Percentiles rank a stretch among this genome's conserved stretches.
Evolutionary conservation across 75 land plant species (phyloP).

Genomic region (Sequoia sempervirens): DNA sequence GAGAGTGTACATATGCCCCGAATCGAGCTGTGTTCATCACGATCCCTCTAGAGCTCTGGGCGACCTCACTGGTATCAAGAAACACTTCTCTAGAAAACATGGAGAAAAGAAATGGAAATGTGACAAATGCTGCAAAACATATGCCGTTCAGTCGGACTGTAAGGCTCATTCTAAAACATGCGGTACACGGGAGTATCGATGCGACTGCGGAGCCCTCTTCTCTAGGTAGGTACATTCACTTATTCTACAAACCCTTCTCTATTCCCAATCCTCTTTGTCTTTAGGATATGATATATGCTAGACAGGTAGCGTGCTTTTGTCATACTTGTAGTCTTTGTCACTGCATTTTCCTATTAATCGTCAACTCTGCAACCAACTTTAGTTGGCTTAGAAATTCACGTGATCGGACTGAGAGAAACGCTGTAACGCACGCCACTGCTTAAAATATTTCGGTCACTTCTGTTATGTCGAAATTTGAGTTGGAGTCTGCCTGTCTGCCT

Average conservation of each 20-base stretch:
- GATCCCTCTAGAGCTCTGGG: slow-evolving; percentile 65
- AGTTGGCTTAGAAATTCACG: background rate
- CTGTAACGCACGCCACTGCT: background rate
- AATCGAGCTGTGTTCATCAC: slow-evolving; percentile 61
- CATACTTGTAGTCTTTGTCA: background rate
- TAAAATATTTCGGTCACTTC: background rate
- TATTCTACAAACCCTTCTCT: background rate
- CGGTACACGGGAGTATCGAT: slow-evolving; percentile 64
- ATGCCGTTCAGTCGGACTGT: slow-evolving; percentile 74
- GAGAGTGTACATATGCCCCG: slow-evolving; percentile 67
- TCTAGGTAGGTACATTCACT: slow-evolving; percentile 35
- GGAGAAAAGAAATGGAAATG: slow-evolving; percentile 81
- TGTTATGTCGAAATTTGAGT: background rate
- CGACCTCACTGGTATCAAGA: slow-evolving; percentile 71
- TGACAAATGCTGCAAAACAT: slow-evolving; percentile 65
- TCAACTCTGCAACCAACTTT: background rate
- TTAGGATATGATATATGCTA: background rate
- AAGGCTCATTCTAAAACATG: slow-evolving; percentile 69
- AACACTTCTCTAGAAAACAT: slow-evolving; percentile 65
- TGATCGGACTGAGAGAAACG: background rate
- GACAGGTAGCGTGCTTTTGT: background rate
- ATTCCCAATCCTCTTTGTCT: background rate
- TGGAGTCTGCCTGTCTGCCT: background rate
- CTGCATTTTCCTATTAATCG: background rate
- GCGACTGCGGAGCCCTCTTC: slow-evolving; percentile 69